Conservation (phyloP, 2,329 filamentous ascomycete genomes). For the Diaporthe eres region DNA sequence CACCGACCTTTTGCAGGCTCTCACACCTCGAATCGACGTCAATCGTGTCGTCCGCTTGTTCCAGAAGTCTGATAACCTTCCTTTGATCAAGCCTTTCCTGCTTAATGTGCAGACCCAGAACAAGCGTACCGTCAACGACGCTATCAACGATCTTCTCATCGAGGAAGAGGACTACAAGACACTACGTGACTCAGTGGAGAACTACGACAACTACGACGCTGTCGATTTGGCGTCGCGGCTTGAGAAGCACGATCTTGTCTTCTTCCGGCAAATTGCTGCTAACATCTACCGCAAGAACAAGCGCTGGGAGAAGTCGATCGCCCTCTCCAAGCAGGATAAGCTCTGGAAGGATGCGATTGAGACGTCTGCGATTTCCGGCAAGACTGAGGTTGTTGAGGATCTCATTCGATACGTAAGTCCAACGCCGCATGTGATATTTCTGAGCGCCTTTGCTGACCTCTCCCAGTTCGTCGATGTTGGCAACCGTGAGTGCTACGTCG, state of each 20-base stretch:
- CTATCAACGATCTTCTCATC: conserved; percentile 97
- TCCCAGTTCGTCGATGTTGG: conserved; percentile 97
- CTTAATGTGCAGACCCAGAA: conserved; percentile 97
- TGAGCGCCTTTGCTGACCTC: conserved; percentile 51
- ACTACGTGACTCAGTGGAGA: conserved; percentile 95
- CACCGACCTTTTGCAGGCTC: conserved; percentile 92
- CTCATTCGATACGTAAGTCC: conserved; percentile 95
- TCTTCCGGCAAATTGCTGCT: conserved; percentile 98
- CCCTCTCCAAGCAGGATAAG: conserved; percentile 98
- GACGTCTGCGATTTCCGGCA: conserved; percentile 92
- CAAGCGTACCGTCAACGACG: conserved; percentile 98
- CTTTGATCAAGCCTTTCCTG: conserved; percentile 98
- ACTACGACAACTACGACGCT: conserved; percentile 99
- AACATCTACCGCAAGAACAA: conserved; percentile 99
- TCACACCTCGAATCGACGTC: conserved; percentile 95
- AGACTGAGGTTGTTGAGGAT: conserved; percentile 94
- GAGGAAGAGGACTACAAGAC: conserved; percentile 99
- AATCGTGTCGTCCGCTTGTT: conserved; percentile 99
- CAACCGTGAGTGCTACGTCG: conserved; percentile 99
- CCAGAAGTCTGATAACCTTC: conserved; percentile 97
- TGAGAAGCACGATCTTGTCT: conserved; percentile 97
- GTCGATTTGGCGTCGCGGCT: conserved; percentile 91
- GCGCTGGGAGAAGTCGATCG: conserved; percentile 99
- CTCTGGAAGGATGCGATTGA: conserved; percentile 99
- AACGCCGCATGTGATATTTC: conserved; percentile 22